Percentiles rank a stretch among this genome's conserved stretches.
Conservation (phyloP, 2,329 filamentous ascomycete genomes). For the Aureobasidium leucospermi region DNA sequence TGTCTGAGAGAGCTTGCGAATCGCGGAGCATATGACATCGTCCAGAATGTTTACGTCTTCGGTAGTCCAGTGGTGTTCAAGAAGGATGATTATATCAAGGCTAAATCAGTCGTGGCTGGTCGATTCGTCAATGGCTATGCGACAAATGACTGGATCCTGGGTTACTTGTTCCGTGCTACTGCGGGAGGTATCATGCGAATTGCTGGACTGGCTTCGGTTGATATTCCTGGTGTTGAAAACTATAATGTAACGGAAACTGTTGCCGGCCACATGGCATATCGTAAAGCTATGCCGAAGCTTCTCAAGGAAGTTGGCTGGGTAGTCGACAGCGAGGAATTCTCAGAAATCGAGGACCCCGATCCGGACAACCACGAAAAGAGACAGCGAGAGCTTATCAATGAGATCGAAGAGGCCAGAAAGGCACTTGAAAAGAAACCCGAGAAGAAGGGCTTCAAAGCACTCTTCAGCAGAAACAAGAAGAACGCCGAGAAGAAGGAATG, state of each 20-base stretch:
- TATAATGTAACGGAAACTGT: slow-evolving; percentile 77
- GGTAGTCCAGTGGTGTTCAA: slow-evolving; percentile 88
- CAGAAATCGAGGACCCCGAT: slow-evolving; percentile 94
- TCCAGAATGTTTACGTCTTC: slow-evolving; percentile 94
- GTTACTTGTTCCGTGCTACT: slow-evolving; percentile 90
- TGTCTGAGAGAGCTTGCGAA: slow-evolving; percentile 80
- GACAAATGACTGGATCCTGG: slow-evolving; percentile 90
- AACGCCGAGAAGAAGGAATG: slow-evolving; percentile 73
- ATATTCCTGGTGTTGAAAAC: slow-evolving; percentile 80
- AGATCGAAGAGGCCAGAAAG: slow-evolving; percentile 90
- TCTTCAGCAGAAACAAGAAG: slow-evolving; percentile 80
- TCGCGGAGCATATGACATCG: slow-evolving; percentile 74
- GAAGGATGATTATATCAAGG: slow-evolving; percentile 77
- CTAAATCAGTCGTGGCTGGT: slow-evolving; percentile 78
- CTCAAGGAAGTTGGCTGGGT: slow-evolving; percentile 84
- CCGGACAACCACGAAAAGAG: slow-evolving; percentile 83
- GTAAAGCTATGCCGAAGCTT: slow-evolving; percentile 80
- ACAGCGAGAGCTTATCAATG: slow-evolving; percentile 88
- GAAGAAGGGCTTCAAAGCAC: slow-evolving; percentile 58
- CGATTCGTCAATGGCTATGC: slow-evolving; percentile 93
- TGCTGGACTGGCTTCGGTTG: slow-evolving; percentile 71
- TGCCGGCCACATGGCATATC: slow-evolving; percentile 93
- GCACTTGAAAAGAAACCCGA: slow-evolving; percentile 73
- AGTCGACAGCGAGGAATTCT: slow-evolving; percentile 88
- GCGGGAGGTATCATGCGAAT: slow-evolving; percentile 84